phyloP scores from a whole-genome alignment of 2,329 filamentous ascomycete genomes.

The Fusarium guadeloupense region DNA sequence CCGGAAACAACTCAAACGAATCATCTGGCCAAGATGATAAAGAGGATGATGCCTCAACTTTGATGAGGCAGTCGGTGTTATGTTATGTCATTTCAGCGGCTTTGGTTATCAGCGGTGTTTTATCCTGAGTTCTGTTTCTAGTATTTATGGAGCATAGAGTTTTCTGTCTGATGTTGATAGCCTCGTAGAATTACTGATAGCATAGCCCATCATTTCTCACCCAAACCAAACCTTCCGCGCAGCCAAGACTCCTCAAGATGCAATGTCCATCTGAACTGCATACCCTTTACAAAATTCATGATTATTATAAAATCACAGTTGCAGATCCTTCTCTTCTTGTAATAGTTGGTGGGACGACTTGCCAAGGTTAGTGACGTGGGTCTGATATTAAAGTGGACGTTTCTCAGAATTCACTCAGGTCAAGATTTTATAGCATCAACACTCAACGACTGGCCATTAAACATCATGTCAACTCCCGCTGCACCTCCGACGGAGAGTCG shows the following conservation, averaged over 20 bases:
- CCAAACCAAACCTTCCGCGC: too few species aligned
- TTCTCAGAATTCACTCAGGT: constrained; percentile 1
- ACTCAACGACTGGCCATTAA: background rate
- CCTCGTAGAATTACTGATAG: too few species aligned
- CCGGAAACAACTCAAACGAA: background rate
- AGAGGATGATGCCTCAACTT: constrained; percentile 13
- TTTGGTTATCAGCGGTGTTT: background rate
- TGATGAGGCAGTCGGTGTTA: constrained; percentile 5
- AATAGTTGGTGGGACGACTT: too few species aligned
- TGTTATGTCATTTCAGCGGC: constrained; percentile 20
- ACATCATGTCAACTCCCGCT: background rate
- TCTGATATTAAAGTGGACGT: background rate
- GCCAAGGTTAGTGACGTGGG: too few species aligned
- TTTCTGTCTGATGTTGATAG: too few species aligned
- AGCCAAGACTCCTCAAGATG: too few species aligned
- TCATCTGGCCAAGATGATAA: constrained; percentile 18
- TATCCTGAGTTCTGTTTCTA: background rate
- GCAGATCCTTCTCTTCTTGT: too few species aligned
- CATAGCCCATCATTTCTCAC: too few species aligned
- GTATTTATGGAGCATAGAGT: background rate
- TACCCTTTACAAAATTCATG: background rate
- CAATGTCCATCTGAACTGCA: background rate
- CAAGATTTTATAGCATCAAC: background rate
- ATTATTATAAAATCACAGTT: too few species aligned
- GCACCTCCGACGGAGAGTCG: background rate